phyloP scores from a whole-genome alignment of 768 basidiomycete genomes.

The Kwoniella mangroviensis region DNA sequence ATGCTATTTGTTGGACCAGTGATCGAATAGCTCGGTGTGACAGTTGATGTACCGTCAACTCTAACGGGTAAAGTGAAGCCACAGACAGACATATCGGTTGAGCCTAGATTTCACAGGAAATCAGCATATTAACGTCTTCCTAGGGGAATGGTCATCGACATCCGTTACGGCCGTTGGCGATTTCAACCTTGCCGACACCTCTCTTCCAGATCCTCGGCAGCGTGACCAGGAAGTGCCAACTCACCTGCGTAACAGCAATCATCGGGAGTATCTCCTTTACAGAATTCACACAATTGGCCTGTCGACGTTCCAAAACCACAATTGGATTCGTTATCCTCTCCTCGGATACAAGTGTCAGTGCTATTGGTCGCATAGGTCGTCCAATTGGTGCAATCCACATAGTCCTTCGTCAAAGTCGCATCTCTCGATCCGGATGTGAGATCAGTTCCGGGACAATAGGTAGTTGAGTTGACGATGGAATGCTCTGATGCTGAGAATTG shows the following conservation, averaged over 20 bases:
- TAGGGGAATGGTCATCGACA: too few species aligned
- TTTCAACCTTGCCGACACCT: too few species aligned
- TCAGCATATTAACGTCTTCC: too few species aligned
- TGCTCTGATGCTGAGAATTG: constrained; percentile 50
- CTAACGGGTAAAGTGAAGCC: constrained; percentile 42
- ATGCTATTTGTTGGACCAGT: constrained; percentile 23
- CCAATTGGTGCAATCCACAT: constrained; percentile 54
- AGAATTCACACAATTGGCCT: constrained; percentile 46
- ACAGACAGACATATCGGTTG: constrained; percentile 49
- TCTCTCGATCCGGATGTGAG: constrained; percentile 42
- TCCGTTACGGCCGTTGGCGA: too few species aligned
- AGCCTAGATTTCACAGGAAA: too few species aligned
- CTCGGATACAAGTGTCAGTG: constrained; percentile 45
- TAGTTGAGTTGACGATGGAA: constrained; percentile 34
- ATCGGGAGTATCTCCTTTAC: constrained; percentile 42
- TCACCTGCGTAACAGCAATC: constrained; percentile 50
- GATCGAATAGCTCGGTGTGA: constrained; percentile 8
- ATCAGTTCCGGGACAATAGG: constrained; percentile 54
- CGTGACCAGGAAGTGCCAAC: not conserved
- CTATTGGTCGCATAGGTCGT: constrained; percentile 51
- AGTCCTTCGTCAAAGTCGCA: constrained; percentile 50
- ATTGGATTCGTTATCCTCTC: constrained; percentile 48
- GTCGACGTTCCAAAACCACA: constrained; percentile 48
- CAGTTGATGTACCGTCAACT: constrained; percentile 13
- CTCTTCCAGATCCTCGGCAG: too few species aligned